These are phyloP conservation scores for Lachnellula occidentalis DNA, from an alignment of 2,329 filamentous ascomycete genomes.

Conservation along the genomic window DNA sequence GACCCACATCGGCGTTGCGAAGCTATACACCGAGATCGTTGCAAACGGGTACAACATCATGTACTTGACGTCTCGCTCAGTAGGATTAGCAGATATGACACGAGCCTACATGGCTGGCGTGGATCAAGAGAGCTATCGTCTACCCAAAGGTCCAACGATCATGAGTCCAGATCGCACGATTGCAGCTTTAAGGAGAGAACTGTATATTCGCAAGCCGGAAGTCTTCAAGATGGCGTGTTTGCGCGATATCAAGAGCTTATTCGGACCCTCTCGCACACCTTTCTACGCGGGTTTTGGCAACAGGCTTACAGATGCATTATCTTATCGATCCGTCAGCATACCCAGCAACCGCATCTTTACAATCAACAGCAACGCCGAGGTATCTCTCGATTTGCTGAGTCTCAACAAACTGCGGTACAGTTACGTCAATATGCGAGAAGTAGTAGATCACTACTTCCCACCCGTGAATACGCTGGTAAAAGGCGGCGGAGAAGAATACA, in stretches of 20 bases:
- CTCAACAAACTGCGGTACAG: conserved; percentile 94
- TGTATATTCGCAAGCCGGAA: conserved; percentile 93
- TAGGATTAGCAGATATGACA: conserved; percentile 89
- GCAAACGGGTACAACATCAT: conserved; percentile 98
- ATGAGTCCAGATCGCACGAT: conserved; percentile 93
- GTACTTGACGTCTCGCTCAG: conserved; percentile 90
- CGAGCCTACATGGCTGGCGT: conserved; percentile 86
- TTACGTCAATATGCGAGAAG: conserved; percentile 94
- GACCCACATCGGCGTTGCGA: conserved; percentile 95
- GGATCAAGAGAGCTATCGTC: conserved; percentile 74
- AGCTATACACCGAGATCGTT: conserved; percentile 92
- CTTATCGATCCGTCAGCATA: conserved; percentile 93
- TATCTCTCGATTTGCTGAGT: conserved; percentile 81
- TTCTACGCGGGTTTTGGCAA: conserved; percentile 99
- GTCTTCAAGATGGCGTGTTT: conserved; percentile 99
- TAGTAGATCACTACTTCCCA: conserved; percentile 97
- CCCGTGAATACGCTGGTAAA: conserved; percentile 82
- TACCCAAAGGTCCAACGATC: conserved; percentile 90
- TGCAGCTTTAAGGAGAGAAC: conserved; percentile 82
- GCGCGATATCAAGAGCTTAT: conserved; percentile 86
- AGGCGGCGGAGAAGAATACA: conserved; percentile 88
- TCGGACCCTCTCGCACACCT: conserved; percentile 68
- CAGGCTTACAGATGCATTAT: conserved; percentile 89
- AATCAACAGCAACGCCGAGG: conserved; percentile 96
- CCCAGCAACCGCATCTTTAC: conserved; percentile 93